phyloP scores from a whole-genome alignment of 441 rosid genomes.

The Croton laevigatus region DNA sequence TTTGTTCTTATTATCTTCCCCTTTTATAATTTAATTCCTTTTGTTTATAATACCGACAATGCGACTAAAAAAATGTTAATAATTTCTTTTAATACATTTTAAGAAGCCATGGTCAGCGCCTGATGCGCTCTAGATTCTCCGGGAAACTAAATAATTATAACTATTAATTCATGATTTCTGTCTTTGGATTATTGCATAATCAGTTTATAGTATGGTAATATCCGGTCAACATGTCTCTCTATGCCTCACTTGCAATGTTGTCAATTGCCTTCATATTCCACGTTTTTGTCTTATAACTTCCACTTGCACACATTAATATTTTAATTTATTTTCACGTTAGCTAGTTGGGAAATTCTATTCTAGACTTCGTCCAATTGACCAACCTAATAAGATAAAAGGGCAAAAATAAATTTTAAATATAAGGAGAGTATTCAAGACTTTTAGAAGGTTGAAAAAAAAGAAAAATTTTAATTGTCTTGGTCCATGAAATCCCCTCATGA shows the following conservation, averaged over 20 bases:
- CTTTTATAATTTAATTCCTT: conserved; percentile 5
- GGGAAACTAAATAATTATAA: conserved; percentile 50
- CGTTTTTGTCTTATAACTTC: conserved; percentile 64
- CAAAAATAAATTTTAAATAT: too few relatives aligned
- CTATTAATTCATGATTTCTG: conserved; percentile 24
- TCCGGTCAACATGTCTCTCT: conserved; percentile 62
- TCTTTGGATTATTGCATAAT: conserved; percentile 38
- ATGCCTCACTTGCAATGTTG: conserved; percentile 44
- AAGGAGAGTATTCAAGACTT: too few relatives aligned
- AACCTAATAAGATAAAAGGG: too few relatives aligned
- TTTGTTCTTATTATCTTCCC: conserved; percentile 28
- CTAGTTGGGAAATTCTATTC: too few relatives aligned
- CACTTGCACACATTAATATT: neutral
- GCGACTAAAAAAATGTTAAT: conserved; percentile 28
- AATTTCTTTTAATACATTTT: conserved; percentile 39
- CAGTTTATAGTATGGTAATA: conserved; percentile 29
- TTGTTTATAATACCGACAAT: conserved; percentile 24
- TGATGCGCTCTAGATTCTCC: conserved; percentile 97
- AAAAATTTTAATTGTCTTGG: too few relatives aligned
- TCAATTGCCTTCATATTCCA: conserved; percentile 64
- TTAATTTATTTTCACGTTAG: neutral
- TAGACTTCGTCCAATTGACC: too few relatives aligned
- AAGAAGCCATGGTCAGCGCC: conserved; percentile 85
- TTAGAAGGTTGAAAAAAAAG: too few relatives aligned
- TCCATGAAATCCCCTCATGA: too few relatives aligned